Base-by-base conservation (phyloP, 345 rosid species). In the Iberis pinnata region DNA sequence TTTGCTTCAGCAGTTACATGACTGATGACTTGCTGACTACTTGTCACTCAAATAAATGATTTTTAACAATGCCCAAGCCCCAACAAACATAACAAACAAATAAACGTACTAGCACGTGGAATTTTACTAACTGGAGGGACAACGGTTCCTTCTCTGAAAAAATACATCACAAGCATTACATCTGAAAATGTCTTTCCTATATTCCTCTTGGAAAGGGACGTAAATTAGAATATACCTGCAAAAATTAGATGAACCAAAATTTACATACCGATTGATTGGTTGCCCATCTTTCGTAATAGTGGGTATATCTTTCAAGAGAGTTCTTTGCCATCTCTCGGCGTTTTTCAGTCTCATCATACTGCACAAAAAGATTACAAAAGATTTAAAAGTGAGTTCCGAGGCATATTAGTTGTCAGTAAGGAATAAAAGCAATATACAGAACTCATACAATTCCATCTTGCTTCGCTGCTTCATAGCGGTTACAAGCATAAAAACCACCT, bases 261-360 rank as follows among this genome's bases (percentile, higher is more conserved):
- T 36, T 51, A 65, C 78, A 39, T 80, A 86, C 95, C 65, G 80
- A 78, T 70, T 83, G 95, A 68, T 86, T 86, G 46, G 88, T 86
- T 10, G 88, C 92, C 92, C 88, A 86, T 65, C 95, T 67, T 70
- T 86, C 95, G 65, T 86, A 86, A 72, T 83, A 86, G 58, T 86
- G 95, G 37, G 92, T 86, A 60, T 86, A 86, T 75, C 82, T 77
- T 78, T 86, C 92, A 25, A 83, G 64, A 38, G 95, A 86, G 74
- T 83, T 86, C 41, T 86, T 81, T 9, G 95, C 95, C 92, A 86
- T 80, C 78, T 82, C 95, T 71, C 95, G 77, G 49, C 95, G 78
- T 67, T 78, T 86, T 61, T 83, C 92, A 36, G 84, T 49, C 60
- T 83, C 90, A 36, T 86, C 89, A 68, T 69, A 83, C 95, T 83